Base-by-base conservation (phyloP, 352 stramenopile genomes). In the Globisporangium lucens region DNA sequence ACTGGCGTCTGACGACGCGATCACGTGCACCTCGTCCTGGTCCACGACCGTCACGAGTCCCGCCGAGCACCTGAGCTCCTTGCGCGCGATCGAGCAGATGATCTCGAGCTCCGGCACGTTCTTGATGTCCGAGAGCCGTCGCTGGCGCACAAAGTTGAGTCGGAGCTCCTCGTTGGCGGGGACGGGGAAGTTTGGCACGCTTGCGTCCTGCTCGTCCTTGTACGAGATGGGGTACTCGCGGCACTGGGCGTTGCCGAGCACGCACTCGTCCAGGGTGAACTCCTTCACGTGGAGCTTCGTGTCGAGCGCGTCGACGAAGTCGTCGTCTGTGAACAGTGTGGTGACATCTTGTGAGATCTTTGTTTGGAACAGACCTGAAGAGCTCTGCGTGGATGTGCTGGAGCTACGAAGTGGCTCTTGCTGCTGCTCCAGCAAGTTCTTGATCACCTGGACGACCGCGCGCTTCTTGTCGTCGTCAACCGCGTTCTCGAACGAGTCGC, bases 1-100 rank as follows among this genome's bases (percentile, higher is more conserved):
- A 52, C 38, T 56, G 58, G 68, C 60, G 33, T 80, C 66, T 13
- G 75, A 88, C 30, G 74, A 79, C 20, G 83, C 82, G 53, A 85
- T 70, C 22, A 90, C 70, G 65, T 83, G 78, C 27, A 72, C 72
- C 7, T 72, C 70, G 29, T 63, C 64, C 22, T 74, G 57, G 8
- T 74, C 75, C 5, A 90, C 72, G 30, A 89, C 72, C 24, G 76
- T 88, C 41, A 93, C 72, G 27, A 90, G 17, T 5, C 70, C 74
- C 5, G 72, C 75, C 33, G 83, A 67, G 36, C 82, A 90, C 55
- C 79, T 52, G 7, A 91, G 65, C 24, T 24, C 24, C 24, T 24
- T 24, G 24, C 24, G 24, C 24, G 74, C 75, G 5, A 91, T 68
- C 1, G 69, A 56, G 59, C 79, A 89, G 33, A 91, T 75, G 56